Base-by-base conservation (phyloP, 768 basidiomycete species). In the Boletus rubropictus region DNA sequence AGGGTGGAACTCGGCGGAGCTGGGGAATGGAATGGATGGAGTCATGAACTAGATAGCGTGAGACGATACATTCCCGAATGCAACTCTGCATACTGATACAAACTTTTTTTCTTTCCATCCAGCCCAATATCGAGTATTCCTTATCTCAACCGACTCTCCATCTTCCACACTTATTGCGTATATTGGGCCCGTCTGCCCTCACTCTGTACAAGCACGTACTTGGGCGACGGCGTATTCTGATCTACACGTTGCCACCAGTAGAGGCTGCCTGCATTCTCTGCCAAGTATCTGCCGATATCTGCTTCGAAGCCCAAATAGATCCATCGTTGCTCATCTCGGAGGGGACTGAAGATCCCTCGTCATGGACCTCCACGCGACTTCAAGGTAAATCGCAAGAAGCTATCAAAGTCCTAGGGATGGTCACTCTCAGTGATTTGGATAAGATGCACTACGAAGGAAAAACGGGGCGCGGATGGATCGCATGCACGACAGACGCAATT, bases 401-500 rank as follows among this genome's bases (percentile, higher is more conserved):
- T 1, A 75, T 85, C 46, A 78, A 71, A 49, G 85, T 89, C 2
- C 74, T 92, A 3, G 89, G 89, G 0, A 83, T 88, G 78, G 76
- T 91, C 25, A 90, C 87, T 0, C 72, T 92, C 0, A 80, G 72
- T 38, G 89, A 92, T 59, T 62, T 88, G 35, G 80, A 81, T 49
- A 73, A 78, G 50, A 60, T 91, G 44, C 67, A 76, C 44, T 63
- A 66, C 15, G 85, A 84, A 61, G 73, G 75, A 22, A 66, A 70
- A 53, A 73, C 66, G 2, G 85, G 86, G 5, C 70, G 76, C 6
- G 89, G 89, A 17, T 92, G 88, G 88, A 79, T 91, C 44, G 89
- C 89, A 27, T 91, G 89, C 59, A 88, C 89, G 9, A 89, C 89
- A 2, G 89, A 92, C 53, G 82, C 88, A 8, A 78, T 92, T 15